These are phyloP conservation scores for Capsicum chinense DNA, from an alignment of 257 asterid species.

Conservation along the genomic window DNA sequence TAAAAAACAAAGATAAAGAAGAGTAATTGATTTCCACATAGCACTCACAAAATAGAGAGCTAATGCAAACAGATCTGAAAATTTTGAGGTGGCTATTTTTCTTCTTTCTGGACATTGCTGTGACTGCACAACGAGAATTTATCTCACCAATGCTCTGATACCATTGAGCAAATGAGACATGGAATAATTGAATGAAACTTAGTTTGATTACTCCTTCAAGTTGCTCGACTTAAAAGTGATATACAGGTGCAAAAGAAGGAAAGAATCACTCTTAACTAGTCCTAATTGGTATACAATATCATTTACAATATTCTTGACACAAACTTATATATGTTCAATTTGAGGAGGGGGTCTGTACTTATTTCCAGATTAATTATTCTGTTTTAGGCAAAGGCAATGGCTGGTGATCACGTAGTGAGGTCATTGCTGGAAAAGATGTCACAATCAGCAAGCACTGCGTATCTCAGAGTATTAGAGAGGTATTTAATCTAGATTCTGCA, in stretches of 20 bases:
- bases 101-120: background rate
- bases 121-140: background rate
- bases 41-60: background rate
- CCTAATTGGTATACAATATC: background rate
- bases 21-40: background rate
- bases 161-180: background rate
- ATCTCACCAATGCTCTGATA: background rate
- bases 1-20: background rate
- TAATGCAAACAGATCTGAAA: conserved; percentile 11
- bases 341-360: background rate
- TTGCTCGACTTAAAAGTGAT: conserved; percentile 11
- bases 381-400: conserved; percentile 76
- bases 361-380: conserved; percentile 8
- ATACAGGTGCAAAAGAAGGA: background rate
- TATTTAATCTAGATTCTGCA: conserved; percentile 35
- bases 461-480: conserved; percentile 95
- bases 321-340: background rate
- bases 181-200: background rate
- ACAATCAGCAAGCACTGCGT: conserved; percentile 88
- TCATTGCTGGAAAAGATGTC: conserved; percentile 93
- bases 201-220: background rate
- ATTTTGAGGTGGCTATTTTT: background rate
- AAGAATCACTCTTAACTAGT: background rate
- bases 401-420: conserved; percentile 94
- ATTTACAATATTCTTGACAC: background rate